phyloP scores from a whole-genome alignment of 1,284 basidiomycete genomes.

The Paramarasmius palmivorus region DNA sequence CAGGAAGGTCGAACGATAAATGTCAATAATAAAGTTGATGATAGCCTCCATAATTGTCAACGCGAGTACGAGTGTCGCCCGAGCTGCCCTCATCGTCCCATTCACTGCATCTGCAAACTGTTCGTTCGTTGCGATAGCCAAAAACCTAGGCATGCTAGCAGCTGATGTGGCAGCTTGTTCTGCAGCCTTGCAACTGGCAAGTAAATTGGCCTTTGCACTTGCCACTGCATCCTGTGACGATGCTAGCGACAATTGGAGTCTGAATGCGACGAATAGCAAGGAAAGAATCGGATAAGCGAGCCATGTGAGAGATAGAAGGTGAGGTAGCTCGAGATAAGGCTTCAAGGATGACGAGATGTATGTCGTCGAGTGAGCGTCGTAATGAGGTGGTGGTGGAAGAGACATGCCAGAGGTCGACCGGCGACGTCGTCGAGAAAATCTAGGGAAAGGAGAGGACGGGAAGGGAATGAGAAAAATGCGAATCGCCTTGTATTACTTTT shows the following conservation, averaged over 20 bases:
- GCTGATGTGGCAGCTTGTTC: conserved; percentile 81
- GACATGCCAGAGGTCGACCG: conserved; percentile 27
- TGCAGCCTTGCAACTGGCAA: conserved; percentile 81
- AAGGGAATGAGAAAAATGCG: background rate
- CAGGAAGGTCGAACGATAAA: conserved; percentile 88
- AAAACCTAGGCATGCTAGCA: conserved; percentile 83
- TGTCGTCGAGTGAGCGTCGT: conserved; percentile 47
- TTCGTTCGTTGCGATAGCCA: conserved; percentile 83
- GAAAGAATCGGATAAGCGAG: conserved; percentile 85
- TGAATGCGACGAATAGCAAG: conserved; percentile 83
- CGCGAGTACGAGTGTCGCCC: conserved; percentile 69
- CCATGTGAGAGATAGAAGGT: conserved; percentile 84
- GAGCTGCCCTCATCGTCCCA: conserved; percentile 75
- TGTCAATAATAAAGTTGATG: conserved; percentile 90
- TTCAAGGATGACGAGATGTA: conserved; percentile 50
- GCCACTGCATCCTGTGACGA: conserved; percentile 68
- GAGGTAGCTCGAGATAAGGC: conserved; percentile 81
- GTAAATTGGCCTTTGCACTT: conserved; percentile 70
- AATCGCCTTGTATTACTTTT: background rate
- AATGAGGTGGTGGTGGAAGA: conserved; percentile 48
- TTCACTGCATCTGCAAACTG: conserved; percentile 79
- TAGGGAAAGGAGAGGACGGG: conserved; percentile 1
- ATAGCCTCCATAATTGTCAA: conserved; percentile 84
- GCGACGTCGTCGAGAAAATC: conserved; percentile 17
- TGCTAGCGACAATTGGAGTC: conserved; percentile 72